A percentile compares a stretch with the other conserved stretches of the same genome.
Evolutionary conservation across 768 basidiomycete species (phyloP).

Genomic region (Rhizopogon sp.): DNA sequence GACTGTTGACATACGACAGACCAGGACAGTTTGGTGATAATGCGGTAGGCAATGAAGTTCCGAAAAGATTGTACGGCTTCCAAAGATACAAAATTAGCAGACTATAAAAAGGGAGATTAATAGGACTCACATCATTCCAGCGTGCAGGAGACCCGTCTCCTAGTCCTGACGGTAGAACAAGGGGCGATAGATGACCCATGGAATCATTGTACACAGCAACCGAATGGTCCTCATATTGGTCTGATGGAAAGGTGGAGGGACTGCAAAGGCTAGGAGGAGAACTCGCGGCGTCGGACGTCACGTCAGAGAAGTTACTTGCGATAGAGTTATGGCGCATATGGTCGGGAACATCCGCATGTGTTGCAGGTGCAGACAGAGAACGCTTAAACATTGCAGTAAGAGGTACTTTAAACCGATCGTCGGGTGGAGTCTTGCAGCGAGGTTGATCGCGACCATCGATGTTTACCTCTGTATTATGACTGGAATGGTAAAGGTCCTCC

Average conservation of each 20-base stretch:
- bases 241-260: slow-evolving; percentile 8
- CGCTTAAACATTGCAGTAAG: slow-evolving; percentile 66
- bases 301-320: slow-evolving; percentile 25
- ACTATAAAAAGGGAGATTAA: slow-evolving; percentile 7
- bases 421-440: slow-evolving; percentile 26
- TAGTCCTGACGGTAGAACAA: slow-evolving; percentile 26
- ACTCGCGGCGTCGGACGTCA: slow-evolving; percentile 25
- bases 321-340: slow-evolving; percentile 19
- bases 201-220: slow-evolving; percentile 18
- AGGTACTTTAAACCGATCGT: slow-evolving; percentile 38
- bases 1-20: slow-evolving; percentile 20
- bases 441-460: slow-evolving; percentile 6
- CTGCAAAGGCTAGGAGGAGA: slow-evolving; percentile 8
- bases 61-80: slow-evolving; percentile 30
- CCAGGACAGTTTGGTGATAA: slow-evolving; percentile 12
- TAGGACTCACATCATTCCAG: slow-evolving; percentile 29
- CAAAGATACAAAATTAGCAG: slow-evolving; percentile 15
- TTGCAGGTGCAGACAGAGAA: slow-evolving; percentile 50
- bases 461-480: background rate
- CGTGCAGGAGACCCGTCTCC: slow-evolving; percentile 24
- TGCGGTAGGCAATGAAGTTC: slow-evolving; percentile 14
- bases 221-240: slow-evolving; percentile 17
- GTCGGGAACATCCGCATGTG: slow-evolving; percentile 12
- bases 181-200: slow-evolving; percentile 23
- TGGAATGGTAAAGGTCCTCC: background rate